Percentiles rank a stretch among this genome's conserved stretches.
Evolutionary conservation across 805 yeast genomes (phyloP).

Genomic region (Spathaspora hagerdaliae): DNA sequence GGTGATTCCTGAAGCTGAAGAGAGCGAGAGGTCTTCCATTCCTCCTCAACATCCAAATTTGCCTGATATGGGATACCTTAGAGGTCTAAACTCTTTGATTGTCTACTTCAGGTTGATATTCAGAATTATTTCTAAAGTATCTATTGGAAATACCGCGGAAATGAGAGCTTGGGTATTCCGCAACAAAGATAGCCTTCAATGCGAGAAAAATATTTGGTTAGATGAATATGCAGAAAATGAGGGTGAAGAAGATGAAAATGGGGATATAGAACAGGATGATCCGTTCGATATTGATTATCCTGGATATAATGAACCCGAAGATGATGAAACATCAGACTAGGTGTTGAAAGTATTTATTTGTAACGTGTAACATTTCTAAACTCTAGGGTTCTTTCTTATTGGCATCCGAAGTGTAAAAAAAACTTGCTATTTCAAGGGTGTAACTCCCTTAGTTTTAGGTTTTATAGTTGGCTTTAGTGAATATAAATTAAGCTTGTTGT

Average conservation of each 20-base stretch:
- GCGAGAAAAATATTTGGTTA: constrained; percentile 15
- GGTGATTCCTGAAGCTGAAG: constrained; percentile 60
- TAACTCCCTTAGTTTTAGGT: too few relatives aligned
- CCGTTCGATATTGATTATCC: constrained; percentile 20
- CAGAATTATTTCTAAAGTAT: constrained; percentile 22
- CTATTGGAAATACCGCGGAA: constrained; percentile 3
- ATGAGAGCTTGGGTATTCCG: constrained; percentile 7
- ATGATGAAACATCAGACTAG: constrained; percentile 20
- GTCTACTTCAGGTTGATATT: constrained; percentile 63
- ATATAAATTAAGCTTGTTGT: too few relatives aligned
- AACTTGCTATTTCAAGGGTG: too few relatives aligned
- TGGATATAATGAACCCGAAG: constrained; percentile 16
- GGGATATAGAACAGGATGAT: constrained; percentile 9
- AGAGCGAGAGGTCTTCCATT: constrained; percentile 31
- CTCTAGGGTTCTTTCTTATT: too few relatives aligned
- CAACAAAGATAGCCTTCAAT: constrained; percentile 6
- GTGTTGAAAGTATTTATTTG: neutral
- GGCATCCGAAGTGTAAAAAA: too few relatives aligned
- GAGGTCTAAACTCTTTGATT: constrained; percentile 75
- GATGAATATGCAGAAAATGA: constrained; percentile 16
- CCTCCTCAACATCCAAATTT: constrained; percentile 66
- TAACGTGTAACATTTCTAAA: neutral
- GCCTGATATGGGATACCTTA: constrained; percentile 79
- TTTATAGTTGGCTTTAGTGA: too few relatives aligned
- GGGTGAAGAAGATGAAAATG: constrained; percentile 6